A percentile compares a stretch with the other conserved stretches of the same genome.
Conservation (phyloP, 345 rosid species). For the Syzygium aromaticum region DNA sequence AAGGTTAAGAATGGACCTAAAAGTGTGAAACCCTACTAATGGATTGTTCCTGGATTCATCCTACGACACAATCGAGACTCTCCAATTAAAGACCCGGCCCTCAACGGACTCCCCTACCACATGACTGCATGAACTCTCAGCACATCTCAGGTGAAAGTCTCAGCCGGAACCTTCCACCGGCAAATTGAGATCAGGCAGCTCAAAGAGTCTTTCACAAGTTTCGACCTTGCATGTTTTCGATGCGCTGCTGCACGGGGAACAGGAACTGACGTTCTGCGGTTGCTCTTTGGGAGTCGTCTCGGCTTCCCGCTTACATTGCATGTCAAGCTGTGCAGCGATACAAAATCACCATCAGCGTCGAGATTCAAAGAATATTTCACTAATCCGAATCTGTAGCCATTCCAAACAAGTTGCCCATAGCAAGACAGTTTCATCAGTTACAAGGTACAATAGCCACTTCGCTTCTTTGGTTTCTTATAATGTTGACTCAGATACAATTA, state of each 20-base stretch:
- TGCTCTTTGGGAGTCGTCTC: background rate
- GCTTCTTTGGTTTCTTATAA: background rate
- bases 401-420: background rate
- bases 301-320: background rate
- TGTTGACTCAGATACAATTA: background rate
- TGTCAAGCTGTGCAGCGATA: background rate
- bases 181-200: slow-evolving; percentile 1
- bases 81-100: background rate
- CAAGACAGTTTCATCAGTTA: background rate
- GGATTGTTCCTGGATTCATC: background rate
- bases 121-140: background rate
- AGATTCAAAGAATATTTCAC: background rate
- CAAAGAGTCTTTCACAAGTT: background rate
- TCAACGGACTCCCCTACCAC: background rate
- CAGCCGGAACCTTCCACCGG: background rate
- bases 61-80: background rate
- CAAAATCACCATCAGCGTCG: background rate
- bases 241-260: background rate
- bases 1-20: background rate
- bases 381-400: background rate
- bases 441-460: background rate
- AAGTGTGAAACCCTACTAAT: background rate
- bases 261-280: background rate
- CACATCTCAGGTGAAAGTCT: background rate
- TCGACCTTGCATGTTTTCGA: background rate